These are phyloP conservation scores for Amphicarpaea edgeworthii DNA, from an alignment of 306 rosid genomes.

Conservation along the genomic window DNA sequence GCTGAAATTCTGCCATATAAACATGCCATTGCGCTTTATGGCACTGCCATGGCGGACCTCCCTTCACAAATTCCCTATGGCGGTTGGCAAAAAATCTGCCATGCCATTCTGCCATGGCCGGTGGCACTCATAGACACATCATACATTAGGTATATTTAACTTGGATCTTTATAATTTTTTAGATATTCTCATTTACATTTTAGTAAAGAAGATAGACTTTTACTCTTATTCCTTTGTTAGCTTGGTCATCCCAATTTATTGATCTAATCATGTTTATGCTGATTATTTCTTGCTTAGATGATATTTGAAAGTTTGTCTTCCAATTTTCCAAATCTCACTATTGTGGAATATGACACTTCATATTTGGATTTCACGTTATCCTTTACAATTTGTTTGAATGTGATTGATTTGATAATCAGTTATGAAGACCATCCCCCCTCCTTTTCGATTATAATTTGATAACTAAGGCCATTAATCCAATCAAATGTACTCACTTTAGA, in stretches of 20 bases:
- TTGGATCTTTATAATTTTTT: constrained; percentile 4
- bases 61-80: no score
- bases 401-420: constrained; percentile 20
- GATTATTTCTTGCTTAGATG: not conserved
- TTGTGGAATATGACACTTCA: constrained; percentile 20
- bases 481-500: not conserved
- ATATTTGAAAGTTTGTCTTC: constrained; percentile 15
- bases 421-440: not conserved
- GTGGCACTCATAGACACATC: not conserved
- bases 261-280: constrained; percentile 14
- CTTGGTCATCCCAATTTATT: not conserved
- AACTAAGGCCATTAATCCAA: not conserved
- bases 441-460: not conserved
- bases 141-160: not conserved
- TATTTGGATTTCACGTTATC: constrained; percentile 9
- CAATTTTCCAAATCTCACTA: constrained; percentile 1
- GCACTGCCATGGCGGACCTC: no score
- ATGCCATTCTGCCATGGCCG: no score
- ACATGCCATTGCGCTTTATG: no score
- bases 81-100: no score
- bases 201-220: not conserved
- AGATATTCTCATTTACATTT: constrained; percentile 1
- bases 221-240: not conserved
- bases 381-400: constrained; percentile 6
- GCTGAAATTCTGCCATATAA: no score